Evolutionary conservation across 768 basidiomycete genomes (phyloP).

Genomic region (Hypholoma sublateritium): DNA sequence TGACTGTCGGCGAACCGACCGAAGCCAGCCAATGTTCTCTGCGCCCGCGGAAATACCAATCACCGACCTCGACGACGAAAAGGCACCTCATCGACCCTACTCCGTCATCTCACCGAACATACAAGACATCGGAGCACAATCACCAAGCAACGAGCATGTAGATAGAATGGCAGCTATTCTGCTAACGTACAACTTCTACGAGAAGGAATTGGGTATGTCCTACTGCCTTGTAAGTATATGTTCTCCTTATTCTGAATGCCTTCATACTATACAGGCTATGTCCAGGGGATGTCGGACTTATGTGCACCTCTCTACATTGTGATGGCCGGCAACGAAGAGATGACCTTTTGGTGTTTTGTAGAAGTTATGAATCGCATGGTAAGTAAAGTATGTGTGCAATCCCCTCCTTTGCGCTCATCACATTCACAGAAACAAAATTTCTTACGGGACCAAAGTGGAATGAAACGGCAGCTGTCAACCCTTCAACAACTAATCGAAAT

Average conservation of each 20-base stretch:
- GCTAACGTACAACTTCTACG: conserved; percentile 88
- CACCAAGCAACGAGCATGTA: conserved; percentile 89
- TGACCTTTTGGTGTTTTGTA: conserved; percentile 97
- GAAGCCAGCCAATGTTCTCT: conserved; percentile 88
- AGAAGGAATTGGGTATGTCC: conserved; percentile 78
- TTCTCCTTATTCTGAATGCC: conserved; percentile 2
- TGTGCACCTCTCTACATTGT: conserved; percentile 93
- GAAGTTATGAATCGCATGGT: conserved; percentile 96
- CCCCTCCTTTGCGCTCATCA: conserved; percentile 5
- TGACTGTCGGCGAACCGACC: conserved; percentile 94
- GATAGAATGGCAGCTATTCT: conserved; percentile 84
- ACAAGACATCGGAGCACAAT: conserved; percentile 79
- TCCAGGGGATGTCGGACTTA: conserved; percentile 98
- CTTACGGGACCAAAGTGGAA: conserved; percentile 93
- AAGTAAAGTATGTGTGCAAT: conserved; percentile 23
- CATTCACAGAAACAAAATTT: conserved; percentile 84
- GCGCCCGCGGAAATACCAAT: conserved; percentile 34
- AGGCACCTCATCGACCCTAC: conserved; percentile 51
- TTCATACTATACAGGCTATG: conserved; percentile 63
- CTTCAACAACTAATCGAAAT: conserved; percentile 88
- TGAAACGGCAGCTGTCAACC: conserved; percentile 91
- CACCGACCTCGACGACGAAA: conserved; percentile 49
- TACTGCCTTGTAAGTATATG: conserved; percentile 8
- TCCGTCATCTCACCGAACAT: conserved; percentile 76
- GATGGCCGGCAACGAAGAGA: conserved; percentile 82